Base-by-base conservation (phyloP, 768 basidiomycete genomes). In the Auricularia cornea region DNA sequence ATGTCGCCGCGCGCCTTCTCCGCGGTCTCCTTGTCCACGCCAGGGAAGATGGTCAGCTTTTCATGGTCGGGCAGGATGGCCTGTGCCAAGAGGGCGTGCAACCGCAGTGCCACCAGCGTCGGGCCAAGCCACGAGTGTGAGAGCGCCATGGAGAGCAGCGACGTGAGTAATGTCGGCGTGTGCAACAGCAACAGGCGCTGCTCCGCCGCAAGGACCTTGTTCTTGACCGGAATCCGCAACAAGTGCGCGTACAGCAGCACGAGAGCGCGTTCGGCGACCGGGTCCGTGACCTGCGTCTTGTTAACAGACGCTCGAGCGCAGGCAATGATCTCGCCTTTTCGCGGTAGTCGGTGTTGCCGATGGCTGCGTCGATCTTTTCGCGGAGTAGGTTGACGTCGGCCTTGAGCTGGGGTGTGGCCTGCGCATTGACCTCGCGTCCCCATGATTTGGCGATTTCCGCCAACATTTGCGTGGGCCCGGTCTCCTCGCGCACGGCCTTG, bases 41-140 rank as follows among this genome's bases (percentile, higher is more conserved):
- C 83, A 16, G 96, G 94, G 2, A 98, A 79, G 68, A 97, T 94
- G 0, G 88, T 83, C 57, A 92, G 82, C 23, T 72, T 71, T 44
- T 67, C 64, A 16, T 70, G 65, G 23, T 82, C 81, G 2, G 89
- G 89, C 3, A 84, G 76, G 23, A 94, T 76, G 0, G 92, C 97
- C 75, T 99, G 97, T 0, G 85, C 81, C 35, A 99, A 79, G 73
- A 86, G 85, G 3, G 90, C 84, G 67, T 95, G 89, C 30, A 99
- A 76, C 41, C 87, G 88, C 84, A 97, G 90, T 68, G 87, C 79
- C 32, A 83, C 78, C 40, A 95, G 77, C 0, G 92, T 87, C 1
- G 93, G 88, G 3, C 82, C 70, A 10, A 98, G 84, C 95, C 95
- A 99, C 70, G 86, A 93, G 66, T 94, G 92, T 0, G 94, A 83